Base-by-base conservation (phyloP, 31 red algal genomes). In the Pterothamnion heteromorphum region DNA sequence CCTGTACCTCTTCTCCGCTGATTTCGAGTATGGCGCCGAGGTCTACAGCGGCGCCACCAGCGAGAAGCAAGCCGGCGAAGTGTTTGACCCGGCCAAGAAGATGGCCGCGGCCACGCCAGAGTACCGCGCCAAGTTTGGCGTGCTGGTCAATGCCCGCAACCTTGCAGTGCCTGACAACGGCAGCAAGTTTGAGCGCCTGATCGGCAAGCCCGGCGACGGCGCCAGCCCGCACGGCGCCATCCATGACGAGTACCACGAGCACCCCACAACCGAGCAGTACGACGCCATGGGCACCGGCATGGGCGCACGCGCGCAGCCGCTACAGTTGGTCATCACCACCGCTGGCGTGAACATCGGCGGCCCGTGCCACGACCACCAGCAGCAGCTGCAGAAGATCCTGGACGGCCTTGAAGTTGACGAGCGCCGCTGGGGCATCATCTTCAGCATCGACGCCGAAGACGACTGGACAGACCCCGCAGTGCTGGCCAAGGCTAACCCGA, bases 201-300 rank as follows among this genome's bases (percentile, higher is more conserved):
- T 78, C 72, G 72, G 72, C 72, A 33, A 78, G 28, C 72, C 72
- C 28, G 72, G 72, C 72, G 72, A 78, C 72, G 72, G 72, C 28
- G 28, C 26, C 28, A 32, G 28, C 72, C 72, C 72, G 72, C 26
- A 33, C 72, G 26, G 72, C 72, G 72, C 72, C 28, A 78, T 78
- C 72, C 26, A 32, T 33, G 72, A 78, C 72, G 72, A 78, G 72
- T 78, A 78, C 72, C 72, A 78, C 72, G 72, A 78, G 72, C 72
- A 78, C 72, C 26, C 26, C 28, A 78, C 72, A 33, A 28, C 72
- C 28, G 72, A 78, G 72, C 72, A 78, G 72, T 78, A 78, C 72
- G 72, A 78, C 72, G 31, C 72, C 28, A 78, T 78, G 72, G 72
- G 28, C 28, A 32, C 72, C 28, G 72, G 72, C 72, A 78, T 78